Evolutionary conservation across 2,329 filamentous ascomycete genomes (phyloP).

Genomic region (Aspergillus spinulosporus): DNA sequence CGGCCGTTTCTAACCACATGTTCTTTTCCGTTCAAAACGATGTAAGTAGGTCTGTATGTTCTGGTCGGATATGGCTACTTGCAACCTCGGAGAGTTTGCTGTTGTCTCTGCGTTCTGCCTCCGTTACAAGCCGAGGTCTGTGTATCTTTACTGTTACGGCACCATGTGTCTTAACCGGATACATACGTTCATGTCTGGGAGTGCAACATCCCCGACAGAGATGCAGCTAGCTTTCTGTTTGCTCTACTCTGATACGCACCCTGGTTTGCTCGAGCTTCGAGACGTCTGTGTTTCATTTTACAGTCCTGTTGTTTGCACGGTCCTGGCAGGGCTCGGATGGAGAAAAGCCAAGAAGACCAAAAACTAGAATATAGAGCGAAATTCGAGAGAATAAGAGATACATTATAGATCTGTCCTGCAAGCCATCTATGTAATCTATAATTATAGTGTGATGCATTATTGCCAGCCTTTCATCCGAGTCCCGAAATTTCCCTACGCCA

Average conservation of each 20-base stretch:
- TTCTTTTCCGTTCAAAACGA: conserved; percentile 19
- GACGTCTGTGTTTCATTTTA: conserved; percentile 19
- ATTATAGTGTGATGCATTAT: neutral
- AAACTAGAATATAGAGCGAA: conserved; percentile 26
- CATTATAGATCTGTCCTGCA: neutral
- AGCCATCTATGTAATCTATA: neutral
- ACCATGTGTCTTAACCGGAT: conserved; percentile 14
- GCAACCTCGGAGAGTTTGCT: conserved; percentile 20
- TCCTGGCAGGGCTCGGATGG: conserved; percentile 9
- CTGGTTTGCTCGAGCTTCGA: conserved; percentile 19
- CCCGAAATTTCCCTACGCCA: conserved; percentile 19
- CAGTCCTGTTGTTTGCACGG: conserved; percentile 1
- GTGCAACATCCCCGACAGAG: conserved; percentile 5
- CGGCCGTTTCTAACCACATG: conserved; percentile 22
- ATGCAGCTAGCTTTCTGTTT: conserved; percentile 7
- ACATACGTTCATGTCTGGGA: conserved; percentile 20
- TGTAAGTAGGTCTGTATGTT: conserved; percentile 27
- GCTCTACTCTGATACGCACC: conserved; percentile 8
- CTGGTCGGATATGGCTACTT: conserved; percentile 14
- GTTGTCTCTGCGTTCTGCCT: conserved; percentile 14
- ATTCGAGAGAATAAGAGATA: conserved; percentile 14
- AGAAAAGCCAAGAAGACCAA: conserved; percentile 16
- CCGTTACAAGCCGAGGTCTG: conserved; percentile 9
- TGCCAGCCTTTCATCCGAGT: conserved; percentile 15
- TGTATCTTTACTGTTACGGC: conserved; percentile 14